Base-by-base conservation (phyloP, 106 monocot genomes). In the Ottelia alismoides region DNA sequence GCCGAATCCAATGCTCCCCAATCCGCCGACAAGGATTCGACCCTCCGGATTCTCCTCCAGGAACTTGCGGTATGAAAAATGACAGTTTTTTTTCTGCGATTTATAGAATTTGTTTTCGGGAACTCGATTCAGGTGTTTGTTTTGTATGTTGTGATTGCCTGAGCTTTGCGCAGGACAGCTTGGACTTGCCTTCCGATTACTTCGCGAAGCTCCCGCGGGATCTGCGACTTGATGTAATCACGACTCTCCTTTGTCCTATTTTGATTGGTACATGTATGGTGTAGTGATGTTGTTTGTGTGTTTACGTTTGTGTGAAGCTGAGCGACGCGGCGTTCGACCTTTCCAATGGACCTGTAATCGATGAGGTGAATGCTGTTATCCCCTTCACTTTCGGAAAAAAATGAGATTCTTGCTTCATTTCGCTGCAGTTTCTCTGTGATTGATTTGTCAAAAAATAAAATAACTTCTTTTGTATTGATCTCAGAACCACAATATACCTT, bases 241-340 rank as follows among this genome's bases (percentile, higher is more conserved):
- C 52, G 11, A 35, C 2, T 20, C 45, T 28, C 20, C 2, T 16
- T 2, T 24, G 27, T 28, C 2, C 2, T 19, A 5, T 2, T 22
- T 49, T 59, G 20, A 7, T 7, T 26, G 45, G 11, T 12, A 6
- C n/a, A n/a, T n/a, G n/a, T n/a, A n/a, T n/a, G n/a, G n/a, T n/a
- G n/a, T n/a, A n/a, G n/a, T n/a, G n/a, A n/a, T n/a, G 31, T 11
- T 11, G 11, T 22, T 56, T 40, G 11, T 25, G 17, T 65, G 11
- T 22, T 45, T 4, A 31, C 45, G 51, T 52, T 31, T 43, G 3
- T 0, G 16, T 4, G 44, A 66, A 93, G 92, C 68, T 93, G 20
- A 93, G 87, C 60, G 92, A 93, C 59, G 92, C 92, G 60, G 83
- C 92, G 27, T 93, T 93, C 48, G 92, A 93, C 76, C 80, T 93